Evolutionary conservation across 2,329 filamentous ascomycete genomes (phyloP).

Genomic region (Botrytis cinerea): DNA sequence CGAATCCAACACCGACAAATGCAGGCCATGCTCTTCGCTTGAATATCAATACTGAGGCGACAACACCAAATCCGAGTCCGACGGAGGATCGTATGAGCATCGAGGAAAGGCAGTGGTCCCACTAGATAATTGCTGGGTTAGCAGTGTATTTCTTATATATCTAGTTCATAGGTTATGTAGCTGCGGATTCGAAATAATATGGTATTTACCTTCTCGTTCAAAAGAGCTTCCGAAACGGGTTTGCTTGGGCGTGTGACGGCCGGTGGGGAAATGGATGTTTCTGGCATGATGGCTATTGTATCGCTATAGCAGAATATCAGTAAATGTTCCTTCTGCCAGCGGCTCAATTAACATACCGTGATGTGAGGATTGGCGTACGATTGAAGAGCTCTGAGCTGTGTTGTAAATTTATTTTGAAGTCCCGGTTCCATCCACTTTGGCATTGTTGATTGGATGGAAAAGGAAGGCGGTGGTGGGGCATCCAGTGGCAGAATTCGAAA

Average conservation of each 20-base stretch:
- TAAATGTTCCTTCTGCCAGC: neutral
- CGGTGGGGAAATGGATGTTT: constrained; percentile 47
- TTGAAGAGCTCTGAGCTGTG: constrained; percentile 22
- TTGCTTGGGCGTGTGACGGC: constrained; percentile 65
- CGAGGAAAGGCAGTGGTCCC: constrained; percentile 98
- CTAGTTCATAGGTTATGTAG: neutral
- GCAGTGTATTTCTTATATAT: constrained; percentile 16
- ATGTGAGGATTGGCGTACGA: constrained; percentile 23
- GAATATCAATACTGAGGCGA: constrained; percentile 98
- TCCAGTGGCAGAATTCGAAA: constrained; percentile 9
- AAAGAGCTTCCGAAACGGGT: constrained; percentile 93
- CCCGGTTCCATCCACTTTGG: constrained; percentile 24
- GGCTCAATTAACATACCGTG: constrained; percentile 28
- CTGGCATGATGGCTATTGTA: constrained; percentile 35
- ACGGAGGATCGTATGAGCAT: constrained; percentile 95
- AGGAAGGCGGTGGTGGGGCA: neutral
- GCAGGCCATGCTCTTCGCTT: constrained; percentile 97
- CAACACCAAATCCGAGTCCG: constrained; percentile 94
- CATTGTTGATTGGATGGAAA: constrained; percentile 12
- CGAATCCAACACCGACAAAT: constrained; percentile 92
- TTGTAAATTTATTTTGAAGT: constrained; percentile 26
- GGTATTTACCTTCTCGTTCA: constrained; percentile 88
- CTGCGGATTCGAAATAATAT: neutral
- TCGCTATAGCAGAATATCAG: constrained; percentile 20
- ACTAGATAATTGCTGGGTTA: constrained; percentile 55